A percentile compares a stretch with the other conserved stretches of the same genome.
These are phyloP conservation scores for Sarcodon aspratus DNA, from an alignment of 768 basidiomycete genomes.

Conservation along the genomic window DNA sequence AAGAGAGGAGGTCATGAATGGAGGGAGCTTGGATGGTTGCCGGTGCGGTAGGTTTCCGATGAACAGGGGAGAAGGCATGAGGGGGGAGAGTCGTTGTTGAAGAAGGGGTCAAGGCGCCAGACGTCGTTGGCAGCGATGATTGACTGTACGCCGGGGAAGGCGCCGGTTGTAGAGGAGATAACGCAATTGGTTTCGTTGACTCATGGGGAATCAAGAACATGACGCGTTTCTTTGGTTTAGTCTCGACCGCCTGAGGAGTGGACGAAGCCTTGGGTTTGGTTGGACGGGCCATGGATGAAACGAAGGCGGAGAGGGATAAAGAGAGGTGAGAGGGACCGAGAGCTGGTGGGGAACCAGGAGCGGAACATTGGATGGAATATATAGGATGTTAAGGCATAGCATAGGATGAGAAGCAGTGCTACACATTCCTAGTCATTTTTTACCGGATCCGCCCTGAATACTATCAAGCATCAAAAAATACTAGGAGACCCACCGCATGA, in stretches of 20 bases:
- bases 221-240: neutral
- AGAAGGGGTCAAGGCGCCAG: slow-evolving; percentile 10
- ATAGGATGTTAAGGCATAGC: too few species aligned
- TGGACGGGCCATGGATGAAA: neutral
- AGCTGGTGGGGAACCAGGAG: too few species aligned
- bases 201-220: neutral
- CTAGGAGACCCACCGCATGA: neutral
- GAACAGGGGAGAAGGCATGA: neutral
- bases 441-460: too few species aligned
- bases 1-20: slow-evolving; percentile 2
- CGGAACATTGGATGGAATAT: too few species aligned
- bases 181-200: neutral
- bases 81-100: neutral
- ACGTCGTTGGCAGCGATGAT: slow-evolving; percentile 9
- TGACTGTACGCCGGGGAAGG: slow-evolving; percentile 12
- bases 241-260: neutral
- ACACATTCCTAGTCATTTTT: too few species aligned
- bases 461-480: too few species aligned
- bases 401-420: too few species aligned
- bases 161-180: slow-evolving; percentile 1
- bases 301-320: too few species aligned
- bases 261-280: neutral
- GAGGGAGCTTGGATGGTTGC: neutral
- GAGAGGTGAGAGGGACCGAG: too few species aligned
- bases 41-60: slow-evolving; percentile 2